Base-by-base conservation (phyloP, 805 yeast species). In the Candida ortonii region DNA sequence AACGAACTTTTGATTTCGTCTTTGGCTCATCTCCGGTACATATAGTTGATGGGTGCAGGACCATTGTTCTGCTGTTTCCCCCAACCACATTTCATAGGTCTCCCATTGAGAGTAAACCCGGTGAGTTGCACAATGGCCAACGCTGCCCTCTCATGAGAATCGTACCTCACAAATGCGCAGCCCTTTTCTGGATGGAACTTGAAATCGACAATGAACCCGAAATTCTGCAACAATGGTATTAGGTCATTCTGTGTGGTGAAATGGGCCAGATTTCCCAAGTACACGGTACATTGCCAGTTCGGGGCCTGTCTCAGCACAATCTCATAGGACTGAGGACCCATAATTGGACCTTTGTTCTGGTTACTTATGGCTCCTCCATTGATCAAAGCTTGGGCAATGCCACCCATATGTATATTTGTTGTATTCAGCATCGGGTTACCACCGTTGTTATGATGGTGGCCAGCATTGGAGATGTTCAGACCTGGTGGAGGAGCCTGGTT, bases 161-260 rank as follows among this genome's bases (percentile, higher is more conserved):
- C 95, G 55, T 79, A 86, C 59, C 81, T 82, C 43, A 84, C 90
- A 65, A 87, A 88, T 8, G 95, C 95, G 64, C 90, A 87, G 5
- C 90, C 93, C 44, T 75, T 75, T 36, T 86, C 94, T 7, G 87
- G 82, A 46, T 82, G 81, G 50, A 83, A 74, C 58, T 83, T 82
- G 54, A 87, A 76, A 47, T 84, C 93, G 38, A 84, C 80, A 53
- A 87, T 82, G 59, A 68, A 84, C 5, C 96, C 96, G 56, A 86
- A 85, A 47, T 74, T 79, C 54, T 79, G 89, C 43, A 86, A 62
- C 34, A 86, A 61, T 15, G 90, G 86, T 37, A 82, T 68, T 50
- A 87, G 65, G 44, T 84, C 93, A 36, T 69, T 69, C 58, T 84
- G 87, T 33, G 81, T 76, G 17, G 85, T 78, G 56, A 69, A 78